Percentiles rank a stretch among this genome's conserved stretches.
Conservation (phyloP, 345 rosid species). For the Euphorbia pulcherrima region DNA sequence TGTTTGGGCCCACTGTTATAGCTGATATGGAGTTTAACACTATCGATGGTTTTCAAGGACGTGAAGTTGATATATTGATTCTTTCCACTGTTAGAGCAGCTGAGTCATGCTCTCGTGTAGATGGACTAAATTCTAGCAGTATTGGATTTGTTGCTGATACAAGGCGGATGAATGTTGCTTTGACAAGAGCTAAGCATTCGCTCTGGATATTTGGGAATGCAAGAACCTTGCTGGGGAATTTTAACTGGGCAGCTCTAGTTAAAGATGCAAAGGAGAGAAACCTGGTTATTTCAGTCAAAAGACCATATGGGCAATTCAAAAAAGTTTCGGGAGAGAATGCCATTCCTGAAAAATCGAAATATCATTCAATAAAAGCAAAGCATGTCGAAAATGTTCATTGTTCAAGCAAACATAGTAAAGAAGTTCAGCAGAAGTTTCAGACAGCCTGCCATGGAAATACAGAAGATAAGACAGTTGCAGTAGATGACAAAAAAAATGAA, state of each 20-base stretch:
- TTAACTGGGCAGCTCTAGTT: slow-evolving; percentile 81
- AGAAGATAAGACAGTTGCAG: slow-evolving; percentile 24
- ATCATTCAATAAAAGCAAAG: slow-evolving; percentile 21
- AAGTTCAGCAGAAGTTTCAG: slow-evolving; percentile 27
- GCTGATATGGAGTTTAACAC: slow-evolving; percentile 91
- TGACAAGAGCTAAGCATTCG: slow-evolving; percentile 87
- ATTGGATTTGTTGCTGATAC: slow-evolving; percentile 94
- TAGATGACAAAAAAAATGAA: slow-evolving; percentile 24
- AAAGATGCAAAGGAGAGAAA: slow-evolving; percentile 80
- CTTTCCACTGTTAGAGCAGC: slow-evolving; percentile 93
- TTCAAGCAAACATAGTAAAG: slow-evolving; percentile 24
- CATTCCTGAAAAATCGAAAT: slow-evolving; percentile 24
- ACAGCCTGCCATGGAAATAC: slow-evolving; percentile 19
- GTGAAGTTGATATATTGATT: slow-evolving; percentile 85
- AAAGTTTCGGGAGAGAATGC: slow-evolving; percentile 20
- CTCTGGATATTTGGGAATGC: slow-evolving; percentile 94
- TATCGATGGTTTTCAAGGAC: slow-evolving; percentile 94
- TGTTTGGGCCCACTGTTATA: slow-evolving; percentile 67
- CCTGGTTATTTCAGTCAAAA: slow-evolving; percentile 49
- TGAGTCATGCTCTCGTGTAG: slow-evolving; percentile 30
- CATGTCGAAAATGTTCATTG: slow-evolving; percentile 23
- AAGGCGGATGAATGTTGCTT: slow-evolving; percentile 92
- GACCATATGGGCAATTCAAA: slow-evolving; percentile 52
- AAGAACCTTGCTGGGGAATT: slow-evolving; percentile 62
- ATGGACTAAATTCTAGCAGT: slow-evolving; percentile 45